These are phyloP conservation scores for Aspergillus mulundensis DNA, from an alignment of 495 filamentous ascomycete genomes.

Conservation along the genomic window DNA sequence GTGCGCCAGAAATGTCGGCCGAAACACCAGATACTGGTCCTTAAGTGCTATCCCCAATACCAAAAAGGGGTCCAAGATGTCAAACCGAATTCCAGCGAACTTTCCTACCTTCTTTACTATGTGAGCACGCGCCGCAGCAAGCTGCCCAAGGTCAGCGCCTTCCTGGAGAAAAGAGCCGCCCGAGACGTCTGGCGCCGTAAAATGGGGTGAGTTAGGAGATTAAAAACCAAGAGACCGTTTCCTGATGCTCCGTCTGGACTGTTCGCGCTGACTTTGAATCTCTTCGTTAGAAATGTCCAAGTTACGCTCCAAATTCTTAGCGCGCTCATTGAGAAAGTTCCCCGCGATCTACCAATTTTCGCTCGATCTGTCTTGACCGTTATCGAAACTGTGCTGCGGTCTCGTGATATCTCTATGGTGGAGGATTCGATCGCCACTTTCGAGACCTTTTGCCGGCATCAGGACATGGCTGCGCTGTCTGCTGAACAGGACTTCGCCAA, in stretches of 20 bases:
- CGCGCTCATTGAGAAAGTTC: constrained; percentile 85
- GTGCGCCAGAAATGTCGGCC: constrained; percentile 67
- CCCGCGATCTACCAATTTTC: constrained; percentile 84
- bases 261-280: constrained; percentile 2
- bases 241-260: not conserved
- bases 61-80: constrained; percentile 85
- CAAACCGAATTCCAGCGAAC: constrained; percentile 88
- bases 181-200: constrained; percentile 78
- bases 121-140: constrained; percentile 88
- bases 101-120: constrained; percentile 94
- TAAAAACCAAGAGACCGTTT: not conserved
- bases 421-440: constrained; percentile 83
- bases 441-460: constrained; percentile 74
- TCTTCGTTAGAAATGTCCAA: constrained; percentile 69
- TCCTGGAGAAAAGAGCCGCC: constrained; percentile 84
- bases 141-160: constrained; percentile 87
- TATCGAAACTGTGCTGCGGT: constrained; percentile 70
- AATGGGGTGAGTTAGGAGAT: constrained; percentile 62
- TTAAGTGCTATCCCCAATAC: constrained; percentile 90
- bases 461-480: constrained; percentile 71
- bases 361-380: constrained; percentile 75
- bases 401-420: constrained; percentile 80
- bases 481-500: constrained; percentile 76
- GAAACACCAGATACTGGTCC: constrained; percentile 87
- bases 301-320: constrained; percentile 85